Conservation (phyloP, 208 protist species). For the Naegleria gruberi region DNA sequence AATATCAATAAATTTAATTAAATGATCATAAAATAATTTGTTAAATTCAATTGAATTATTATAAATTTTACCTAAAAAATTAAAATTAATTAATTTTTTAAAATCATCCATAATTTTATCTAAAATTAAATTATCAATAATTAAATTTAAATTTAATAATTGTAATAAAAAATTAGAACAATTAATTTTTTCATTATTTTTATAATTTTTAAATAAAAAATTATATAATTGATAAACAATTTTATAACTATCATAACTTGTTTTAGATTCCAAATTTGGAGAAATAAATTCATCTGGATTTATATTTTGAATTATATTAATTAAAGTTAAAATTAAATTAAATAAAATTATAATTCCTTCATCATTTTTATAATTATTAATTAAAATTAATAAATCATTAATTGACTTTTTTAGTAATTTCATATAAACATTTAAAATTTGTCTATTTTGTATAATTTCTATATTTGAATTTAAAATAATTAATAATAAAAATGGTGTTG, state of each 20-base stretch:
- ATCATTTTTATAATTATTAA: neutral
- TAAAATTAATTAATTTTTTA: neutral
- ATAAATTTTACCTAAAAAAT: neutral
- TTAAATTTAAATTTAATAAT: neutral
- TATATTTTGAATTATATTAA: neutral
- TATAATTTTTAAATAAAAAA: neutral
- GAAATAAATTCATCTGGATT: neutral
- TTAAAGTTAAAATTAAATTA: neutral
- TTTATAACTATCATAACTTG: neutral
- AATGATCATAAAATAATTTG: neutral
- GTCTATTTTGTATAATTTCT: neutral
- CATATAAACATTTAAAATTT: neutral
- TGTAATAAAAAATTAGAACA: neutral
- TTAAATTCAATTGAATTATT: neutral
- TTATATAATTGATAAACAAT: neutral
- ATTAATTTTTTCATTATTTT: neutral
- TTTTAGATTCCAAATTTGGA: neutral
- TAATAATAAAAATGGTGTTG: neutral
- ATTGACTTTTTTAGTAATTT: neutral
- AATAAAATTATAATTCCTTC: neutral
- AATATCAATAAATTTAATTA: neutral
- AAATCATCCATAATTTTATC: neutral
- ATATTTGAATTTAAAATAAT: neutral
- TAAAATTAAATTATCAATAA: neutral
- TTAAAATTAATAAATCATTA: neutral